These are phyloP conservation scores for Aphanomyces invadans DNA, from an alignment of 352 stramenopile species.

Conservation along the genomic window DNA sequence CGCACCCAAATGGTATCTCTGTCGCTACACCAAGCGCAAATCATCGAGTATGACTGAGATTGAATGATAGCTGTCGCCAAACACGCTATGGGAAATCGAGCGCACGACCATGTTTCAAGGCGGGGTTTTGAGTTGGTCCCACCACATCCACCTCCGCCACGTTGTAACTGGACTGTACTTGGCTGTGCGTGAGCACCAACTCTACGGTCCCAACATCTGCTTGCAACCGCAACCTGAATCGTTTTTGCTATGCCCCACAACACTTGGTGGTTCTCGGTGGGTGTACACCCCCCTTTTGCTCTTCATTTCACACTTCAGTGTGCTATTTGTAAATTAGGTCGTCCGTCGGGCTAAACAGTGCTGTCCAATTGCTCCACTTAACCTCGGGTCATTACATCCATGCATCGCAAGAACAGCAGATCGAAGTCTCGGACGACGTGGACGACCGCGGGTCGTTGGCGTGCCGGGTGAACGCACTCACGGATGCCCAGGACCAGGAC, in stretches of 20 bases:
- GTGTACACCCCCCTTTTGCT: not conserved
- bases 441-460: not conserved
- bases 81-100: slow-evolving; percentile 62
- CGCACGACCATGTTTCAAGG: slow-evolving; percentile 42
- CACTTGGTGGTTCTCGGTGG: not conserved
- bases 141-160: slow-evolving; percentile 45
- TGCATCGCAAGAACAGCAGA: not conserved
- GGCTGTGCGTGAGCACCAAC: too few species aligned
- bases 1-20: too few species aligned
- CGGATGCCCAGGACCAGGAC: slow-evolving; percentile 53
- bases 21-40: too few species aligned
- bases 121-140: slow-evolving; percentile 45
- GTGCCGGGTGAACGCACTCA: slow-evolving; percentile 26
- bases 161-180: slow-evolving; percentile 52
- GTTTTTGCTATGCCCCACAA: not conserved
- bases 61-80: slow-evolving; percentile 28
- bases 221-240: slow-evolving; percentile 26
- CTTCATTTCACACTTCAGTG: slow-evolving; percentile 22
- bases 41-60: not conserved
- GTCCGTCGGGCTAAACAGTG: slow-evolving; percentile 31
- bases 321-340: slow-evolving; percentile 24
- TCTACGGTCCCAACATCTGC: slow-evolving; percentile 14
- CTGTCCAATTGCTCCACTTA: not conserved
- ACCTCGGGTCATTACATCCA: not conserved
- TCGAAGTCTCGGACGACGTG: not conserved